Evolutionary conservation across 345 rosid genomes (phyloP).

Genomic region (Eucalyptus dawsonii): DNA sequence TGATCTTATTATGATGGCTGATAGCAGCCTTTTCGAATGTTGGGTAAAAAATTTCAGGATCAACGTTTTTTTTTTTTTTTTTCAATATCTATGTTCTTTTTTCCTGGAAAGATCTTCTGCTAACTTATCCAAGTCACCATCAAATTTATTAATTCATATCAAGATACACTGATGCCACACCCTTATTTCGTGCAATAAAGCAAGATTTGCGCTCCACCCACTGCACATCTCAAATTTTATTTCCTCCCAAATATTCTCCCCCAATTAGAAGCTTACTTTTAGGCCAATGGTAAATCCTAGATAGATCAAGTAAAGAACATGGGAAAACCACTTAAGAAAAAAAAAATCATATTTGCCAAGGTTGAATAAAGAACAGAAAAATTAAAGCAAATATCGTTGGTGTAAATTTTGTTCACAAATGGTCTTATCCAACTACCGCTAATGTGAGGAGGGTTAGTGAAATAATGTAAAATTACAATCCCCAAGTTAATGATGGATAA

Average conservation of each 20-base stretch:
- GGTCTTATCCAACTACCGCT: not conserved
- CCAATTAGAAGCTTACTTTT: not conserved
- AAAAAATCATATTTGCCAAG: not conserved
- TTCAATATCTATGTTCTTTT: no score
- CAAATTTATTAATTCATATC: not conserved
- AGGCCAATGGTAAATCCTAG: not conserved
- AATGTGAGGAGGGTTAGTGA: not conserved
- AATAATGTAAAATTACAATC: not conserved
- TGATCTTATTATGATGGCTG: not conserved
- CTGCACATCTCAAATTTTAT: slow-evolving; percentile 22
- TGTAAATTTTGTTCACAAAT: not conserved
- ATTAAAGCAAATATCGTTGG: not conserved
- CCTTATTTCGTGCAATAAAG: not conserved
- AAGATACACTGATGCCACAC: not conserved
- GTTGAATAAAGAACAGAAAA: not conserved
- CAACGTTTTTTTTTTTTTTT: no score
- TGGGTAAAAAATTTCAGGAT: not conserved
- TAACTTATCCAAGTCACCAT: not conserved
- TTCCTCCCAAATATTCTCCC: not conserved
- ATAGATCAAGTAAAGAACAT: not conserved
- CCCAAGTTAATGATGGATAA: not conserved
- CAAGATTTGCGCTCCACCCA: slow-evolving; percentile 16
- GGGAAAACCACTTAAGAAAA: not conserved
- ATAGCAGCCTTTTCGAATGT: not conserved
- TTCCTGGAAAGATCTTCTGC: not conserved